A percentile compares a stretch with the other conserved stretches of the same genome.
These are phyloP conservation scores for Diaporthe caulivora DNA, from an alignment of 2,329 filamentous ascomycete species.

Conservation along the genomic window DNA sequence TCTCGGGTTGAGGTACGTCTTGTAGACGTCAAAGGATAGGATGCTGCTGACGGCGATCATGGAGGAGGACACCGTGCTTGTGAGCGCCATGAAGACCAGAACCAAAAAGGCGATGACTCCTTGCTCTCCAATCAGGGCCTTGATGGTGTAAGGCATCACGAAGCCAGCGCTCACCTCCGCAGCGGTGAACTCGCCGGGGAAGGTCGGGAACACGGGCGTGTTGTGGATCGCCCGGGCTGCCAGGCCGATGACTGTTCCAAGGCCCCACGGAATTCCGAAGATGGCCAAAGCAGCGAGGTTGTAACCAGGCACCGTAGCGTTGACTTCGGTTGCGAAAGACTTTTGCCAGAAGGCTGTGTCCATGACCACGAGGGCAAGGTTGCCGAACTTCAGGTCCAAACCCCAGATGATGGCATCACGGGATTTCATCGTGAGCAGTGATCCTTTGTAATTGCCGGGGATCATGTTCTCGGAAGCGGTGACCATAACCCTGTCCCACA, in stretches of 20 bases:
- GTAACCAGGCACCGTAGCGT: slow-evolving; percentile 60
- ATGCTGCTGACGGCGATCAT: slow-evolving; percentile 66
- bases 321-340: slow-evolving; percentile 61
- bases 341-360: slow-evolving; percentile 67
- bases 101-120: slow-evolving; percentile 59
- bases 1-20: slow-evolving; percentile 61
- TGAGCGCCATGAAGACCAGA: slow-evolving; percentile 64
- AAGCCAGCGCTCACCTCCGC: slow-evolving; percentile 57
- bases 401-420: slow-evolving; percentile 57
- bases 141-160: slow-evolving; percentile 60
- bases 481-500: slow-evolving; percentile 61
- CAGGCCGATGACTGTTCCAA: slow-evolving; percentile 60
- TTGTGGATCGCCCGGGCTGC: slow-evolving; percentile 58
- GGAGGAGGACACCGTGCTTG: slow-evolving; percentile 61
- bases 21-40: slow-evolving; percentile 62
- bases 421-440: slow-evolving; percentile 62
- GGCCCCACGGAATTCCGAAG: slow-evolving; percentile 60
- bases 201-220: slow-evolving; percentile 58
- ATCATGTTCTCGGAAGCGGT: slow-evolving; percentile 56
- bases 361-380: slow-evolving; percentile 63
- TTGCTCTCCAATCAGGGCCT: slow-evolving; percentile 56
- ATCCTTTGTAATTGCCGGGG: slow-evolving; percentile 59
- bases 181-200: slow-evolving; percentile 54
- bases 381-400: slow-evolving; percentile 61
- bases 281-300: slow-evolving; percentile 58